Evolutionary conservation across 768 basidiomycete genomes (phyloP), one percentile per base, ranked within the genome.

Genomic region (Tremella mesenterica): DNA sequence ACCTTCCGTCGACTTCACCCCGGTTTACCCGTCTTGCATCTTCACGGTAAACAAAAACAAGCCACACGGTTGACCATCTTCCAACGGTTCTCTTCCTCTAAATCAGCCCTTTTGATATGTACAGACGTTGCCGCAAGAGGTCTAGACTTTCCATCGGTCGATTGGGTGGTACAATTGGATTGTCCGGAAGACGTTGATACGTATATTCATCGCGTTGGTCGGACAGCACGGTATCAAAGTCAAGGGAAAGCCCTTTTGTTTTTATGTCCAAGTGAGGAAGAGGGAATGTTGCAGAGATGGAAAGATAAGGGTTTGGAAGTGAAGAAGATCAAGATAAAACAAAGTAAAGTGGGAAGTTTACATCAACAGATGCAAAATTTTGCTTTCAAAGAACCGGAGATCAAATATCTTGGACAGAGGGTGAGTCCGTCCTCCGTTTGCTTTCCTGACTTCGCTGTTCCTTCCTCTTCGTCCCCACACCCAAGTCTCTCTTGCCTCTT

Each of bases 41-140:
- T 99, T 7, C 91, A 97, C 65, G 93, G 93, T 29, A 96, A 95
- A 71, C 91, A 95, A 69, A 96, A 95, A 71, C 93, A 95, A 68
- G 79, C 83, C n/a, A 84, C 87, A 30, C 81, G 93, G 44, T 75
- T 96, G 50, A 77, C 80, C 44, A 85, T 86, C 76, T 96, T 88
- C 71, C 80, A 81, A 63, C 84, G 83, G 38, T 99, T 95, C 76
- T 85, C 85, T 2, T 75, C 81, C 2, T 83, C 84, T 41, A 82
- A 84, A 60, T 83, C 91, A 61, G 85, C 90, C 1, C 81, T 93
- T 5, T 78, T 97, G 20, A 85, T 99, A 63, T 91, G 92, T 16
- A 99, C 93, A 10, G 93, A 99, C 69, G 85, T 99, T 55, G 93
- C 93, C 30, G 89, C 93, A 4, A 83, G 93, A 53, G 93, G 93